Base-by-base conservation (phyloP, 2,329 filamentous ascomycete species). In the Keithomyces neogunnii region DNA sequence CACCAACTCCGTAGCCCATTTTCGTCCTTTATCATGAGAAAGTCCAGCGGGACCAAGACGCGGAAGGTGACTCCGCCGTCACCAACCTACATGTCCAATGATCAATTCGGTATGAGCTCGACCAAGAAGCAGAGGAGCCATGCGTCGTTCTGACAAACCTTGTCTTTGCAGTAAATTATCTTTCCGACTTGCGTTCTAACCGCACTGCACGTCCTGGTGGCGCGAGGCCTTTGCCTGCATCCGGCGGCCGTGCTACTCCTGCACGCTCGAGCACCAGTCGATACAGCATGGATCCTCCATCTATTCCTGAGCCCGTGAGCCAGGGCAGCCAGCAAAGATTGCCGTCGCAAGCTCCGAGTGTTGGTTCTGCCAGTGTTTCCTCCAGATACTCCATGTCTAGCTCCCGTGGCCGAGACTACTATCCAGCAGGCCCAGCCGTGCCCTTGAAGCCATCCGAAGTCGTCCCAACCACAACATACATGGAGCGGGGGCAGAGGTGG, bases 401-500 rank as follows among this genome's bases (percentile, higher is more conserved):
- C 60, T 59, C 66, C 50, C 66, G 65, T 19, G 75, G 74, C 7
- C 74, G 70, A 42, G 77, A 81, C 59, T 80, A 80, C 63, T 78
- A 76, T 57, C 73, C 76, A 4, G 66, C 71, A 36, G 66, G 65
- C 26, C 59, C 63, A 7, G 60, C 72, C 3, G 61, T 62, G 32
- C 75, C 77, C 11, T 61, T 82, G 51, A 82, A 73, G 55, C 78
- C 81, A 1, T 79, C 76, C 2, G 75, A 82, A 48, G 76, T 85
- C 47, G 81, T 85, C 13, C 80, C 82, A 5, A 86, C 77, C 53
- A 74, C 81, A 43, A 81, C 78, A 6, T 90, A 90, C 65, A 84
- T 88, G 51, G 87, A 90, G 66, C 79, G 82, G 51, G 85, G 85
- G 19, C 80, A 83, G 62, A 74, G 86, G 59, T 89, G 86, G 84